These are phyloP conservation scores for Sicyos edulis DNA, from an alignment of 306 rosid genomes.

Conservation along the genomic window DNA sequence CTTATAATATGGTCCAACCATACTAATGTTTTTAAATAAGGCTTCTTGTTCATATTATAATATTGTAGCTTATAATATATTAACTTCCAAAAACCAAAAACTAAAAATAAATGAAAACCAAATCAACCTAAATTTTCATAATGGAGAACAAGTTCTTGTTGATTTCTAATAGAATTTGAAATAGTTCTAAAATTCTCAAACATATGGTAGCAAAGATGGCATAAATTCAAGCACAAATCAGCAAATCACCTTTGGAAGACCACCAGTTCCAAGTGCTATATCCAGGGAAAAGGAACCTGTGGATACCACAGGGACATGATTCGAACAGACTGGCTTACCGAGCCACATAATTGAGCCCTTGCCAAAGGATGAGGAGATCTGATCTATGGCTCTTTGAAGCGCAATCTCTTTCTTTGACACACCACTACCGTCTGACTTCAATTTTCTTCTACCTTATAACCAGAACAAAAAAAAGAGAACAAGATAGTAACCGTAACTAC, in stretches of 20 bases:
- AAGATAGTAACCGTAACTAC: neutral
- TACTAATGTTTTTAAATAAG: too few species aligned
- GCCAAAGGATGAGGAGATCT: slow-evolving; percentile 72
- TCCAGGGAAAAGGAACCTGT: slow-evolving; percentile 84
- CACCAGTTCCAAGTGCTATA: slow-evolving; percentile 62
- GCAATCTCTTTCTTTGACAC: neutral
- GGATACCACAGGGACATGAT: slow-evolving; percentile 62
- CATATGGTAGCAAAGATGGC: neutral
- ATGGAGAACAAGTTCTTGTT: neutral
- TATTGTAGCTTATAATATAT: too few species aligned
- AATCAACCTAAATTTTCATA: neutral
- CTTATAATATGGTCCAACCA: too few species aligned
- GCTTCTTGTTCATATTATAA: too few species aligned
- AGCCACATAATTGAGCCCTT: slow-evolving; percentile 96
- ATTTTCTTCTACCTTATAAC: neutral
- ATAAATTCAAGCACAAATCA: neutral
- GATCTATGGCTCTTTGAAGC: slow-evolving; percentile 22
- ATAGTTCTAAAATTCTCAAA: neutral
- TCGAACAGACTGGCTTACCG: slow-evolving; percentile 43
- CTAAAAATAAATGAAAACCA: too few species aligned
- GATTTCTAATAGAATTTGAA: neutral
- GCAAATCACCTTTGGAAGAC: slow-evolving; percentile 69
- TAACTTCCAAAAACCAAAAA: too few species aligned
- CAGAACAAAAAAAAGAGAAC: neutral
- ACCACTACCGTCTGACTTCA: slow-evolving; percentile 2